Evolutionary conservation across 257 asterid species (phyloP).

Genomic region (Parsonsia alboflavescens): DNA sequence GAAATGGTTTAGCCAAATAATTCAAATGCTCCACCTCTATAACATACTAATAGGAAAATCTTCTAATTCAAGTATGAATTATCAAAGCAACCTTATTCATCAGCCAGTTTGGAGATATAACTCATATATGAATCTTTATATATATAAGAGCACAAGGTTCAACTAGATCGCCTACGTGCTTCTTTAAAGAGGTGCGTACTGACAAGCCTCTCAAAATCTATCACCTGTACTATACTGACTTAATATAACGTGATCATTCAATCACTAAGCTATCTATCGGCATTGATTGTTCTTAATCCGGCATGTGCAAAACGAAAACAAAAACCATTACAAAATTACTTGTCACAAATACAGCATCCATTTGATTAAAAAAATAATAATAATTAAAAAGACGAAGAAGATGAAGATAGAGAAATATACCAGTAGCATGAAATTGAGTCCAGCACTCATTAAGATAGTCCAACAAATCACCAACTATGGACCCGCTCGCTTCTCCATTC

Average conservation of each 20-base stretch:
- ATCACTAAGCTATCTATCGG: not conserved
- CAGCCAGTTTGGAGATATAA: not conserved
- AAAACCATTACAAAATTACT: not conserved
- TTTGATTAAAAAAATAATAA: too few relatives aligned
- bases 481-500: slow-evolving; percentile 38
- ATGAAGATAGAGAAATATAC: slow-evolving; percentile 28
- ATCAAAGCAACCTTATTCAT: not conserved
- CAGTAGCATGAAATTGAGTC: slow-evolving; percentile 99
- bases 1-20: not conserved
- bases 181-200: not conserved
- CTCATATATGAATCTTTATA: not conserved
- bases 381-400: too few relatives aligned
- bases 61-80: not conserved
- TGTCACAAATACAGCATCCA: not conserved
- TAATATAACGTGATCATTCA: not conserved
- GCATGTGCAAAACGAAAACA: not conserved
- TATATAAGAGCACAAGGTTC: not conserved
- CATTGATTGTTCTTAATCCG: not conserved
- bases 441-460: slow-evolving; percentile 96
- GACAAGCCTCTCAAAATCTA: not conserved
- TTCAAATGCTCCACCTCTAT: not conserved
- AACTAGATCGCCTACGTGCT: not conserved
- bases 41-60: not conserved
- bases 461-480: slow-evolving; percentile 75
- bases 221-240: not conserved